phyloP scores from a whole-genome alignment of 202 grass and related monocot species.

The Carex arenaria region DNA sequence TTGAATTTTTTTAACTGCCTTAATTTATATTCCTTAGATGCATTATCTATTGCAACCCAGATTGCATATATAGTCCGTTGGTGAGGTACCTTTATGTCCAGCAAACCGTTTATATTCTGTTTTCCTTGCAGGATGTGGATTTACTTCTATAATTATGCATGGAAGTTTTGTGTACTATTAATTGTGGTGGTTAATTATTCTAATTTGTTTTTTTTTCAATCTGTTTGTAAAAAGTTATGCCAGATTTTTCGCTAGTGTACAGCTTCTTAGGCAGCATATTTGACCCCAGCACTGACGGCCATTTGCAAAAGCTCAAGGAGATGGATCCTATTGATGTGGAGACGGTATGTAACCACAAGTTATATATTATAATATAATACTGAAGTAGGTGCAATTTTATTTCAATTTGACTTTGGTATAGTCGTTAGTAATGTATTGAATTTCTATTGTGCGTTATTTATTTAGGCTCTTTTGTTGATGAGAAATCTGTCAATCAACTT shows the following conservation, averaged over 20 bases:
- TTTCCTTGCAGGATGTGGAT: neutral
- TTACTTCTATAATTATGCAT: slow-evolving; percentile 12
- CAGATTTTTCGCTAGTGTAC: slow-evolving; percentile 84
- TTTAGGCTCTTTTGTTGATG: slow-evolving; percentile 90
- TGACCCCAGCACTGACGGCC: slow-evolving; percentile 73
- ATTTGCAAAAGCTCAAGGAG: slow-evolving; percentile 90
- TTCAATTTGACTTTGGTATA: slow-evolving; percentile 15
- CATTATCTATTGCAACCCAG: neutral
- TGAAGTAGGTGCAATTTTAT: neutral
- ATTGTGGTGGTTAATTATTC: slow-evolving; percentile 20
- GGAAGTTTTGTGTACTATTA: neutral
- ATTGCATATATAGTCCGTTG: neutral
- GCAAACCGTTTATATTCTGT: too few relatives aligned
- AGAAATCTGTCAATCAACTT: slow-evolving; percentile 96
- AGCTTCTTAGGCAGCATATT: slow-evolving; percentile 79
- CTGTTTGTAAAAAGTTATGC: slow-evolving; percentile 61
- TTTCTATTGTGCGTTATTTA: slow-evolving; percentile 9
- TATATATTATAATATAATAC: neutral
- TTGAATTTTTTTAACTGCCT: neutral
- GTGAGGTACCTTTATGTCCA: too few relatives aligned
- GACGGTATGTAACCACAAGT: slow-evolving; percentile 44
- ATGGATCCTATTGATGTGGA: slow-evolving; percentile 98
- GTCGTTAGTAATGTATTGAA: neutral
- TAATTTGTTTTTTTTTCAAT: slow-evolving; percentile 21
- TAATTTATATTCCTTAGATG: neutral